phyloP scores from a whole-genome alignment of 1,139 yeast species.

The Wickerhamiella pararugosa region DNA sequence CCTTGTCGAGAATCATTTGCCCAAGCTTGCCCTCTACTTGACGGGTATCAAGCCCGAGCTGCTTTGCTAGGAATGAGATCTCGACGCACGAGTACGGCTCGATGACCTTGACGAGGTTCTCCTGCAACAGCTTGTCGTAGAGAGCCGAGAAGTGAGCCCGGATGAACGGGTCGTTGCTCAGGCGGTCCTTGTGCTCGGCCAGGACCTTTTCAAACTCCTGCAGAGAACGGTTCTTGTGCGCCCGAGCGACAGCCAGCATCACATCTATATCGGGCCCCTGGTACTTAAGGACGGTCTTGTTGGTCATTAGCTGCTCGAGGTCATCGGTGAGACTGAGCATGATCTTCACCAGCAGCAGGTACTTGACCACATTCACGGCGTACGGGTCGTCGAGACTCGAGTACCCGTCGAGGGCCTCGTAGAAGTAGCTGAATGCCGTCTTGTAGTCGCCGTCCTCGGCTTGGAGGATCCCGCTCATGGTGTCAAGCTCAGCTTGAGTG shows the following conservation, averaged over 20 bases:
- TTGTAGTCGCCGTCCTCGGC: conserved; percentile 96
- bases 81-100: conserved; percentile 95
- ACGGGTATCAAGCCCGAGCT: conserved; percentile 73
- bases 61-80: conserved; percentile 70
- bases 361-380: conserved; percentile 70
- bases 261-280: conserved; percentile 70
- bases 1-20: conserved; percentile 92
- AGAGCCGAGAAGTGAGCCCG: conserved; percentile 86
- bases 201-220: conserved; percentile 79
- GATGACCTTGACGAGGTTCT: conserved; percentile 82
- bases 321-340: conserved; percentile 86
- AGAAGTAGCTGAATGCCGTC: conserved; percentile 90
- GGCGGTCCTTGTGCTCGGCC: conserved; percentile 53
- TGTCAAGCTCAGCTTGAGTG: conserved; percentile 85
- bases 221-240: conserved; percentile 79
- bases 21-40: conserved; percentile 90
- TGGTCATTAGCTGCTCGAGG: conserved; percentile 57
- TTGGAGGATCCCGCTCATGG: conserved; percentile 89
- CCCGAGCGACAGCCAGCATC: conserved; percentile 83
- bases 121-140: conserved; percentile 85
- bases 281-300: conserved; percentile 70
- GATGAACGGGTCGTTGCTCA: conserved; percentile 75
- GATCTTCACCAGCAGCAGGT: conserved; percentile 82
- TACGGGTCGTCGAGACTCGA: conserved; percentile 40
- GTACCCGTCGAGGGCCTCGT: conserved; percentile 87